Base-by-base conservation (phyloP, 129 eudicot genomes). In the Tagetes patula region DNA sequence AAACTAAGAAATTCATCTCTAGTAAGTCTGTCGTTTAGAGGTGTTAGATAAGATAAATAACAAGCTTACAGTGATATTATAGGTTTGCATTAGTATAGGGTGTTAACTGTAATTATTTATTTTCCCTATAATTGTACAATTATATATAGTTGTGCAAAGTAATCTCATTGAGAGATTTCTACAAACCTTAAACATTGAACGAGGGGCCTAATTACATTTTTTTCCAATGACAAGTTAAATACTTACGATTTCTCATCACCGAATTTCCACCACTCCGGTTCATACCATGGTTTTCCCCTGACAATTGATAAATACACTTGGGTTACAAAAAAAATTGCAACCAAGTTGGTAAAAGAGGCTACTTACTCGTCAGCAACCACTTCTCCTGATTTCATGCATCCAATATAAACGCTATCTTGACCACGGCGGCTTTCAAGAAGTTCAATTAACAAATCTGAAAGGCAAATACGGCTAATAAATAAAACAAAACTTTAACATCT, bases 221-320 rank as follows among this genome's bases (percentile, higher is more conserved):
- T 47, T 11, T 47, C 71, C 12, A 50, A 30, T 64, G 46, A 48
- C 38, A 74, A 74, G 70, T 69, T 48, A 31, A 67, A 70, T 67
- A 89, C 98, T 89, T 87, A 92, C 98, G 96, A 75, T 84, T 89
- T 89, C 75, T 89, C 89, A 80, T 92, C 98, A 40, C 98, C 98
- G 61, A 92, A 92, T 73, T 92, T 92, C 98, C 98, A 89, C 98
- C 98, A 92, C 60, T 89, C 96, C 56, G 98, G 98, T 71, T 92
- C 98, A 75, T 87, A 92, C 98, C 96, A 92, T 49, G 84, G 86
- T 61, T 71, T 92, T 74, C 98, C 98, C 90, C 98, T 92, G 90
- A 33, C 78, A 81, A 74, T 6, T 78, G 31, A 76, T 33, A 63
- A 63, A 71, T 63, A 82, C 34, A 69, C 33, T 59, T 68, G 8